Evolutionary conservation across 2,329 filamentous ascomycete genomes (phyloP).

Genomic region (Cladosporium sp.): DNA sequence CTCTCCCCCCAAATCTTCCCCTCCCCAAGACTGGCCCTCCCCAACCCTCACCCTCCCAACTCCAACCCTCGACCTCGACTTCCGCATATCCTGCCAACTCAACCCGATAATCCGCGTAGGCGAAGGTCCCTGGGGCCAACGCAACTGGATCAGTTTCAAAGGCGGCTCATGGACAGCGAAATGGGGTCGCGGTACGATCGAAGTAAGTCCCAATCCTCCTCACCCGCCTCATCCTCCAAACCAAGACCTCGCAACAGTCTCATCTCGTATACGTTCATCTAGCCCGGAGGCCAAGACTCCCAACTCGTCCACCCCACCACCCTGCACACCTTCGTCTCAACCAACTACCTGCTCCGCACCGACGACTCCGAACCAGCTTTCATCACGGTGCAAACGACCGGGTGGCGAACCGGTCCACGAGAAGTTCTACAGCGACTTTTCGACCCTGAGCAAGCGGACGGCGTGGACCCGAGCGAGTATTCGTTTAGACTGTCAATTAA

Average conservation of each 20-base stretch:
- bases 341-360: constrained; percentile 24
- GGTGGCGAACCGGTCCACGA: constrained; percentile 24
- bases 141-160: constrained; percentile 54
- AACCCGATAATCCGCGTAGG: constrained; percentile 53
- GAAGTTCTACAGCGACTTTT: constrained; percentile 23
- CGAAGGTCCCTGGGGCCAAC: constrained; percentile 48
- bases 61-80: constrained; percentile 52
- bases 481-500: constrained; percentile 21
- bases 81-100: constrained; percentile 55
- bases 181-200: constrained; percentile 51
- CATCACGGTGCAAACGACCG: constrained; percentile 24
- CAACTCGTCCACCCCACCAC: constrained; percentile 22
- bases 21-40: background rate
- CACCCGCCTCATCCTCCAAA: too few species aligned
- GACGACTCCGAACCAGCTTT: constrained; percentile 22
- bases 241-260: too few species aligned
- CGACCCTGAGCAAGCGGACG: constrained; percentile 22
- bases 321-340: constrained; percentile 22
- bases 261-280: too few species aligned
- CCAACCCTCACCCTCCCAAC: constrained; percentile 37
- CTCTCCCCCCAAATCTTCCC: background rate
- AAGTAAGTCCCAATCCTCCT: constrained; percentile 20
- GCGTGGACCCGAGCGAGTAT: constrained; percentile 24
- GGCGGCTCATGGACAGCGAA: constrained; percentile 54
- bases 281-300: constrained; percentile 26